Evolutionary conservation across 306 rosid species (phyloP), one percentile per base, ranked within the genome.

Genomic region (Trichosanthes cucumerina): DNA sequence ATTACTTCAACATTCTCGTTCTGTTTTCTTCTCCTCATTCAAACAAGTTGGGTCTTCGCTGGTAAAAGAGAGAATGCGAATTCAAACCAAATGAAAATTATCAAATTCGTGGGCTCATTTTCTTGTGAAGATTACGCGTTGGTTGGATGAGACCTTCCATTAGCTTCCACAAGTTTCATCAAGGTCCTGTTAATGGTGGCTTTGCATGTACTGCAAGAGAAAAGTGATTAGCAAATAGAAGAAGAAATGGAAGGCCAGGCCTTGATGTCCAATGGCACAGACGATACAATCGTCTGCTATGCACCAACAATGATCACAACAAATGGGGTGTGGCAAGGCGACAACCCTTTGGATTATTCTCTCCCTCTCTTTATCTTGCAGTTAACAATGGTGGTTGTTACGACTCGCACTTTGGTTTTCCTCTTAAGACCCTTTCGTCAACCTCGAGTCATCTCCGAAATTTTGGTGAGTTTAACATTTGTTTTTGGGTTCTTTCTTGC

Each of bases 301-400:
- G 88, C 96, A 9, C 98, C 98, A 4, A 87, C 90, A 31, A 89
- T 92, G 98, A 86, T 94, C 44, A 92, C 96, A 26, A 94, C 98
- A 52, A 89, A 94, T 78, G 97, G 98, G 21, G 78, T 94, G n/a
- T 94, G 97, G 97, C 96, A 90, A 81, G 98, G 98, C 7, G 97
- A 94, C 50, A 94, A 92, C 78, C 98, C 98, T 86, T 78, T 94
- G 81, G 93, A 92, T 81, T 94, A 87, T 80, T 94, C 98, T 84
- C 91, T 94, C 31, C 98, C 98, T 66, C 96, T 90, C 81, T 94
- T 94, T 88, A 90, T 94, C 70, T 80, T 94, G 80, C 98, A 94
- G 76, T 63, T 94, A 34, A 87, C 95, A 36, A 23, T 94, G 60
- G 89, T 94, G 12, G 96, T 94, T 6, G 71, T 84, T 21, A 73